Percentiles rank a stretch among this genome's conserved stretches.
Evolutionary conservation across 2,329 filamentous ascomycete genomes (phyloP).

Genomic region (Diaporthe ilicicola): DNA sequence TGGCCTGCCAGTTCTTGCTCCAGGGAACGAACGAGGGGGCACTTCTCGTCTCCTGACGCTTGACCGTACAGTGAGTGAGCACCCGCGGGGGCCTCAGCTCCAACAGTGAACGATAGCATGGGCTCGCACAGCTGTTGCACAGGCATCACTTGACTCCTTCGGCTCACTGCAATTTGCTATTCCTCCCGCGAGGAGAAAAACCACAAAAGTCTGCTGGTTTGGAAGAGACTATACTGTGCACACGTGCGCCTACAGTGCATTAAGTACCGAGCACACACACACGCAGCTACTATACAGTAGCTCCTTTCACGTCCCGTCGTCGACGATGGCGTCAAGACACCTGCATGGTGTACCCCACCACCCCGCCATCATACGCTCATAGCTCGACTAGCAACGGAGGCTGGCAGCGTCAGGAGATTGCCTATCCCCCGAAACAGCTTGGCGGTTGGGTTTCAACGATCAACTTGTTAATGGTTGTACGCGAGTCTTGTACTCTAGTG

Average conservation of each 20-base stretch:
- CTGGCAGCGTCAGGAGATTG: slow-evolving; percentile 15
- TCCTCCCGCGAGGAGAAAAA: neutral
- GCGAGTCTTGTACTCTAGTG: neutral
- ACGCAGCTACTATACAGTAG: neutral
- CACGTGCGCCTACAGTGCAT: slow-evolving; percentile 9
- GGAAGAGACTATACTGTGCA: neutral
- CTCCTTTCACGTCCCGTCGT: slow-evolving; percentile 14
- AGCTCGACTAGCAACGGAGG: slow-evolving; percentile 1
- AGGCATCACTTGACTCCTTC: neutral
- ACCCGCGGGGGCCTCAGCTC: too few species aligned
- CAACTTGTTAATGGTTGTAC: neutral
- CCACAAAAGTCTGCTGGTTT: neutral
- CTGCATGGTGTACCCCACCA: slow-evolving; percentile 27
- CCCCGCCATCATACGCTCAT: slow-evolving; percentile 21
- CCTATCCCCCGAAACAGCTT: slow-evolving; percentile 13
- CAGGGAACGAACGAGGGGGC: neutral
- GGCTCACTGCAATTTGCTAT: neutral
- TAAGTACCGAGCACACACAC: neutral
- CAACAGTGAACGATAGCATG: neutral
- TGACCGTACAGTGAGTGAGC: too few species aligned
- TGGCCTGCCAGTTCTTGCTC: neutral
- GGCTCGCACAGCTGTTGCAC: neutral
- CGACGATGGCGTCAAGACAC: slow-evolving; percentile 23
- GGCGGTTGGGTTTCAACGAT: neutral
- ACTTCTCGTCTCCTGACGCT: neutral